A percentile compares a stretch with the other conserved stretches of the same genome.
Conservation (phyloP, 768 basidiomycete species). For the Russula brevipes region DNA sequence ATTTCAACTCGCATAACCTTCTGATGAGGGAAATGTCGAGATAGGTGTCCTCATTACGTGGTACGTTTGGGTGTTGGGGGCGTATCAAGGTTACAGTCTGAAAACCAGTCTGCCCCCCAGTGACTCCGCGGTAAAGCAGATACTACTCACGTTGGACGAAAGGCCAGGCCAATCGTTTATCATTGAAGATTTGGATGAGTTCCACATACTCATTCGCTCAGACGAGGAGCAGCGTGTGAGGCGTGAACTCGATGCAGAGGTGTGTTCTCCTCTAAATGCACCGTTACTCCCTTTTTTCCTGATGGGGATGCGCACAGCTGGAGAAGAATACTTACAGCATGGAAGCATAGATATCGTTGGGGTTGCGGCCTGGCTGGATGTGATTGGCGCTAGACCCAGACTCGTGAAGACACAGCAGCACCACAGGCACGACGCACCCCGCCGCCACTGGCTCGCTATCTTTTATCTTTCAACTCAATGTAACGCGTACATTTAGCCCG, state of each 20-base stretch:
- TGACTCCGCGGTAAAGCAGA: slow-evolving; percentile 87
- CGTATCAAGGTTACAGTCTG: not conserved
- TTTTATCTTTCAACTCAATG: not conserved
- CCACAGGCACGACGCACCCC: not conserved
- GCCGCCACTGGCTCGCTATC: no score
- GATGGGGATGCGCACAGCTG: slow-evolving; percentile 40
- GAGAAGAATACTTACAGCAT: slow-evolving; percentile 85
- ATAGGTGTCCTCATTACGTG: slow-evolving; percentile 66
- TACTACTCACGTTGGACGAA: slow-evolving; percentile 77
- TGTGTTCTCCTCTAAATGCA: slow-evolving; percentile 31
- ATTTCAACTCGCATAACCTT: not conserved
- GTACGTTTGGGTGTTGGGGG: slow-evolving; percentile 36
- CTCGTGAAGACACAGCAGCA: not conserved
- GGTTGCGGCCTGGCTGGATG: not conserved
- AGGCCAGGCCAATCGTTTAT: slow-evolving; percentile 58
- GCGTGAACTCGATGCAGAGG: slow-evolving; percentile 71
- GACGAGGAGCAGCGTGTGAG: slow-evolving; percentile 74
- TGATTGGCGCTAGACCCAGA: not conserved
- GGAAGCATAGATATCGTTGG: slow-evolving; percentile 34
- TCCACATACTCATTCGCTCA: slow-evolving; percentile 76
- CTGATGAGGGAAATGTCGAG: not conserved
- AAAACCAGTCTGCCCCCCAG: slow-evolving; percentile 36
- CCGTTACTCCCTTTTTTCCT: not conserved
- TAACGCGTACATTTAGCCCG: not conserved
- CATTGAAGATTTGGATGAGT: slow-evolving; percentile 82